Evolutionary conservation across 306 rosid species (phyloP), one percentile per base, ranked within the genome.

Genomic region (Dryas alaskensis): DNA sequence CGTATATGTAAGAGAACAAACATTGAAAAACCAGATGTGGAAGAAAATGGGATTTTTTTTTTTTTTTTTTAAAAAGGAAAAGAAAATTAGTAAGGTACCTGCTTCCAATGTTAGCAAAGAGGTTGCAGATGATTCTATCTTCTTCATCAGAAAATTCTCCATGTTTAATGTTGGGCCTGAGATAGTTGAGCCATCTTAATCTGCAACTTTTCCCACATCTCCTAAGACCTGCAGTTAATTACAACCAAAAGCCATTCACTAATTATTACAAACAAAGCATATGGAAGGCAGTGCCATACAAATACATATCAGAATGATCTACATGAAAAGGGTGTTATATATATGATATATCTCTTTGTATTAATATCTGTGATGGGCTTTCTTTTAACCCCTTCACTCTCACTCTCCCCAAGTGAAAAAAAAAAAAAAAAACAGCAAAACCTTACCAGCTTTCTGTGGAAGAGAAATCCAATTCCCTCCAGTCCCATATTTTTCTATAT

Each of bases 191-290:
- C 98, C 98, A 93, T 77, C 98, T 88, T 7, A 93, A 74, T 78
- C 98, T 88, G 81, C 98, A 93, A 61, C 98, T 93, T 80, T 93
- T 93, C 46, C 98, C 98, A 78, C 98, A 93, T 75, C 98, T 91
- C 86, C 61, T 89, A 31, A 93, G 89, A 78, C 94, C 98, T 93
- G 82, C 17, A 10, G 10, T 46, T n/a, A 19, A 7, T 31, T 22
- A 42, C 68, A 60, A 40, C 63, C 58, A 57, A 42, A 75, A 65
- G 12, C 77, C 79, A 79, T n/a, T 17, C 55, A 72, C 64, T 44
- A 39, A 53, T 47, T 17, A 40, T 59, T 70, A 51, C 27, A 17
- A 71, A 76, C 67, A 65, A 45, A 5, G 55, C 3, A 46, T 46
- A 1, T 31, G 37, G 62, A 57, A n/a, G 44, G 1, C 37, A 25